These are phyloP conservation scores for Spizellomyces sp. DNA, from an alignment of 192 early-diverging fungal species.

Conservation along the genomic window DNA sequence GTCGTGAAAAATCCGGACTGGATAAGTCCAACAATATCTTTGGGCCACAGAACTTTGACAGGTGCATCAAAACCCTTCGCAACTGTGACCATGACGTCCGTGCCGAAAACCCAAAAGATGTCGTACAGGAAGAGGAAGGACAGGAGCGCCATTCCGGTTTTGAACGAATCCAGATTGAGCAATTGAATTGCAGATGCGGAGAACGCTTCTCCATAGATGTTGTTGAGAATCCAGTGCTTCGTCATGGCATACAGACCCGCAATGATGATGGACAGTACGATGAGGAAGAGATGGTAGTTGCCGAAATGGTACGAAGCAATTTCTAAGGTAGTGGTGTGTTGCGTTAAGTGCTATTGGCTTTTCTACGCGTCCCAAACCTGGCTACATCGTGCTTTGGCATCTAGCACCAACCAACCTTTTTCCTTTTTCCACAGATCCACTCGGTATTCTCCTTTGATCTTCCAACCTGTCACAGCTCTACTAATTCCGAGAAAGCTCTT, in stretches of 20 bases:
- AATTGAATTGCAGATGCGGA: constrained; percentile 83
- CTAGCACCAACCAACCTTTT: constrained; percentile 51
- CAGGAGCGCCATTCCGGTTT: constrained; percentile 93
- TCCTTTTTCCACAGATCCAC: constrained; percentile 66
- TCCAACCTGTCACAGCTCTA: constrained; percentile 53
- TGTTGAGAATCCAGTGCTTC: constrained; percentile 94
- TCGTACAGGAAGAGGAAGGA: constrained; percentile 93
- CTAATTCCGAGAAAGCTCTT: constrained; percentile 60
- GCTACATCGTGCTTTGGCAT: constrained; percentile 5
- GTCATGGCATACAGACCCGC: constrained; percentile 77
- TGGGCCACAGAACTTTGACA: constrained; percentile 93
- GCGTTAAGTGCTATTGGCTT: no score
- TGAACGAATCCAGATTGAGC: constrained; percentile 91
- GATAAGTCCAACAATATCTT: constrained; percentile 55
- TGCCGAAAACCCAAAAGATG: constrained; percentile 99
- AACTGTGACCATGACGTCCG: constrained; percentile 97
- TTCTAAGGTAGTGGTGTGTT: constrained; percentile 22
- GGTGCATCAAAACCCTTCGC: constrained; percentile 96
- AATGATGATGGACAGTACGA: constrained; percentile 56
- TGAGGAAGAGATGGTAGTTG: constrained; percentile 64
- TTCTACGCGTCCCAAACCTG: not conserved
- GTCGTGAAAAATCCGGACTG: constrained; percentile 44
- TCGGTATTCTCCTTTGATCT: constrained; percentile 73
- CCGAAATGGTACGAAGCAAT: constrained; percentile 51
- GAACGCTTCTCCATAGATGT: constrained; percentile 86